phyloP scores from a whole-genome alignment of 1,284 basidiomycete species.

The Ceratobasidium sp. region DNA sequence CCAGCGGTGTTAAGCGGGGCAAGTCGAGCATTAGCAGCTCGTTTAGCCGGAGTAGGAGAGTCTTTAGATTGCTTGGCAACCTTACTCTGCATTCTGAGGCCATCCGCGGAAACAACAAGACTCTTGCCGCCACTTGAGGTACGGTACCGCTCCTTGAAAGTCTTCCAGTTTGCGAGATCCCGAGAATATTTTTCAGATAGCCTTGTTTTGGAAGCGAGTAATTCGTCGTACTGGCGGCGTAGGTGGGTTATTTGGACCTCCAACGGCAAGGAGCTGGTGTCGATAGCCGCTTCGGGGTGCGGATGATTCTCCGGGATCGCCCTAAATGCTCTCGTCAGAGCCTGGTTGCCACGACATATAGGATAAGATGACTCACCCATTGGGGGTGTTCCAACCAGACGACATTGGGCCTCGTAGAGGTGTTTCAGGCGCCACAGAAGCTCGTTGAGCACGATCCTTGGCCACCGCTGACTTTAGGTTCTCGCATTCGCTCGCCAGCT shows the following conservation, averaged over 20 bases:
- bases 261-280: constrained; percentile 1
- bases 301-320: not conserved
- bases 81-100: constrained; percentile 7
- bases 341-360: too few species aligned
- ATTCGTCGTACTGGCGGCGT: constrained; percentile 52
- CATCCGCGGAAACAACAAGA: constrained; percentile 1
- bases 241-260: constrained; percentile 30
- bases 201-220: constrained; percentile 51
- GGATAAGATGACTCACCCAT: constrained; percentile 4
- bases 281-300: not conserved
- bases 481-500: constrained; percentile 1
- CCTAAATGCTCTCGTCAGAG: too few species aligned
- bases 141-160: constrained; percentile 48
- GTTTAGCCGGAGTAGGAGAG: constrained; percentile 18
- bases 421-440: constrained; percentile 15
- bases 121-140: constrained; percentile 1
- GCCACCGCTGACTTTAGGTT: not conserved
- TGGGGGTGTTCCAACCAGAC: not conserved
- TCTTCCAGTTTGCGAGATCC: constrained; percentile 59
- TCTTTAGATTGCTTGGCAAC: constrained; percentile 9
- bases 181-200: constrained; percentile 56
- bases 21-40: not conserved
- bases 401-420: not conserved
- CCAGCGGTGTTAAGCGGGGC: not conserved
- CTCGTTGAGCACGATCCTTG: constrained; percentile 13